Percentiles rank a stretch among this genome's conserved stretches.
phyloP scores from a whole-genome alignment of 768 basidiomycete species.

The Hygrophoropsis aurantiaca region DNA sequence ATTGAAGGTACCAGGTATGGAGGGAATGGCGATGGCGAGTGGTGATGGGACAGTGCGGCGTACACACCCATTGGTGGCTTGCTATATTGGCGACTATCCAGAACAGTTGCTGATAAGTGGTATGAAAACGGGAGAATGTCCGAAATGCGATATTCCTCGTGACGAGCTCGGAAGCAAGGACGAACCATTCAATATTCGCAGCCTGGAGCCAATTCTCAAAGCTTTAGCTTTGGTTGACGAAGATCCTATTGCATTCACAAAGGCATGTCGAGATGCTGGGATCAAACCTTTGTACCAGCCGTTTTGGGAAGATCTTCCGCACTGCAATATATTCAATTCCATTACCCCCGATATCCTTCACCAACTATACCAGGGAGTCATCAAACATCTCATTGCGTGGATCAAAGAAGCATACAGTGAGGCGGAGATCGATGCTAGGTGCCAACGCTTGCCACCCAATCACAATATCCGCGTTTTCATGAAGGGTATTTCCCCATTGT shows the following conservation, averaged over 20 bases:
- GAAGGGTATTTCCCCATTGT: slow-evolving; percentile 34
- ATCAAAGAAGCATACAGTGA: slow-evolving; percentile 21
- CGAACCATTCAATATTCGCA: not conserved
- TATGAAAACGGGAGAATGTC: not conserved
- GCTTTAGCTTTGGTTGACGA: not conserved
- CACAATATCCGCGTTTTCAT: slow-evolving; percentile 31
- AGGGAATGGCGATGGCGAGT: slow-evolving; percentile 32
- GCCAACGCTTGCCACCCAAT: slow-evolving; percentile 27
- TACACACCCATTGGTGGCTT: slow-evolving; percentile 18
- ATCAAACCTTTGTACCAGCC: slow-evolving; percentile 19
- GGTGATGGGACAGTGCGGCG: slow-evolving; percentile 34
- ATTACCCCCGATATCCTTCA: slow-evolving; percentile 36
- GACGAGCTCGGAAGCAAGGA: slow-evolving; percentile 1
- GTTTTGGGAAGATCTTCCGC: slow-evolving; percentile 27
- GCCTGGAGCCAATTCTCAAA: not conserved
- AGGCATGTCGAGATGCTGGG: slow-evolving; percentile 5
- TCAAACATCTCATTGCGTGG: slow-evolving; percentile 37
- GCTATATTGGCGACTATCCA: slow-evolving; percentile 18
- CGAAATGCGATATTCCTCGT: slow-evolving; percentile 1
- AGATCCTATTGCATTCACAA: not conserved
- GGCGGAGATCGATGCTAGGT: slow-evolving; percentile 36
- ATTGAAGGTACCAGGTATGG: slow-evolving; percentile 23
- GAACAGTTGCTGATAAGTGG: slow-evolving; percentile 15
- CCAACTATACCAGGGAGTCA: slow-evolving; percentile 34
- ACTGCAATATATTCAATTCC: slow-evolving; percentile 17